A percentile compares a stretch with the other conserved stretches of the same genome.
phyloP scores from a whole-genome alignment of 2,329 filamentous ascomycete species.

The Albophoma yamanashiensis region DNA sequence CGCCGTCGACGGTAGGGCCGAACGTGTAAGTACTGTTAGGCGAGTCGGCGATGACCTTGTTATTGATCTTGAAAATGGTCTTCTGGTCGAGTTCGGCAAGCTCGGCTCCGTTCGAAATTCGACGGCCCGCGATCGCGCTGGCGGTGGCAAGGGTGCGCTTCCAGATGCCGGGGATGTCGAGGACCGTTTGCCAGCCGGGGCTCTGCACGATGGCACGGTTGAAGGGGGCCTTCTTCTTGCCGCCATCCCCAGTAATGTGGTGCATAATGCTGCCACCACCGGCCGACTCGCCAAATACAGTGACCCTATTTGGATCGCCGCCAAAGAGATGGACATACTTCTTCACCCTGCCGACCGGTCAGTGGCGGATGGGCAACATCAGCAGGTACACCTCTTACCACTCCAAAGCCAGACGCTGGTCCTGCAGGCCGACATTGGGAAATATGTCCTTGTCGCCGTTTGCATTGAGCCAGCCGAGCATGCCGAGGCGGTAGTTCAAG shows the following conservation, averaged over 20 bases:
- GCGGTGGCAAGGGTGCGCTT: conserved; percentile 3
- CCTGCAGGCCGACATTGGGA: conserved; percentile 38
- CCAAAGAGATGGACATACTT: conserved; percentile 37
- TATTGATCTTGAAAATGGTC: conserved; percentile 23
- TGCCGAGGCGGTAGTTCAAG: conserved; percentile 29
- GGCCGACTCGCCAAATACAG: conserved; percentile 32
- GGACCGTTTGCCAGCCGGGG: conserved; percentile 4
- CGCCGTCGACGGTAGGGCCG: conserved; percentile 23
- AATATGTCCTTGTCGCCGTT: conserved; percentile 20
- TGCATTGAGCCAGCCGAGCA: conserved; percentile 34
- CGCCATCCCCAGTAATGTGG: conserved; percentile 33
- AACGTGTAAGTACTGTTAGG: conserved; percentile 15
- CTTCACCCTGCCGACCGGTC: conserved; percentile 21
- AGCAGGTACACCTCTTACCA: conserved; percentile 19
- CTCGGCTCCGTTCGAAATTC: conserved; percentile 3
- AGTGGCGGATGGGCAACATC: background rate
- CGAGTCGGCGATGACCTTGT: conserved; percentile 2
- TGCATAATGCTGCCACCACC: conserved; percentile 38
- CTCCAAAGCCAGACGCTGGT: conserved; percentile 35
- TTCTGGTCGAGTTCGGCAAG: conserved; percentile 1
- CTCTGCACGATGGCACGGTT: conserved; percentile 29
- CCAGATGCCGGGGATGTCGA: conserved; percentile 2
- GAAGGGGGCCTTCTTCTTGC: conserved; percentile 31
- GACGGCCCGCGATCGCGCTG: conserved; percentile 2
- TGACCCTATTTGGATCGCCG: conserved; percentile 35